Evolutionary conservation across 2,329 filamentous ascomycete genomes (phyloP).

Genomic region (Xylaria sp.): DNA sequence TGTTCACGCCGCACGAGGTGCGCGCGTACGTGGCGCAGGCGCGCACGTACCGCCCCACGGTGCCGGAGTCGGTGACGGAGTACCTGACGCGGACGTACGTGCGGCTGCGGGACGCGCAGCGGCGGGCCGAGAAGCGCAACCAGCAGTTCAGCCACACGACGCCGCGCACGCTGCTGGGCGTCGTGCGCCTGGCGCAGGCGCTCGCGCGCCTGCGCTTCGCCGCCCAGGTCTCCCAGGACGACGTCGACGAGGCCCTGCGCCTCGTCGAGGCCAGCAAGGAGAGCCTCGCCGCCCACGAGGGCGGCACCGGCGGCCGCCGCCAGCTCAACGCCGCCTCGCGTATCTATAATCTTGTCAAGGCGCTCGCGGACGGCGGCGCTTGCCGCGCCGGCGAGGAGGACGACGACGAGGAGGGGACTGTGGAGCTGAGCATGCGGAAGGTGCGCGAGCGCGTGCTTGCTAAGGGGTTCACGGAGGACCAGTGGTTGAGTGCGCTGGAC

Average conservation of each 20-base stretch:
- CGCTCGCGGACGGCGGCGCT: conserved; percentile 82
- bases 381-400: conserved; percentile 72
- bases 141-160: conserved; percentile 94
- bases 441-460: conserved; percentile 91
- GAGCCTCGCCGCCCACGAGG: conserved; percentile 74
- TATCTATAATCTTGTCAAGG: conserved; percentile 94
- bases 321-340: conserved; percentile 82
- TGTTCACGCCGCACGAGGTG: conserved; percentile 91
- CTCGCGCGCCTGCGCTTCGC: conserved; percentile 90
- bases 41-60: conserved; percentile 82
- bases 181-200: conserved; percentile 91
- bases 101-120: conserved; percentile 87
- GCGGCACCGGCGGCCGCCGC: conserved; percentile 53
- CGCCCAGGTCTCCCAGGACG: conserved; percentile 81
- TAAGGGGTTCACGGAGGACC: conserved; percentile 95
- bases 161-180: conserved; percentile 87
- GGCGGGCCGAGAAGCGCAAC: conserved; percentile 86
- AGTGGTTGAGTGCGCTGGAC: conserved; percentile 82
- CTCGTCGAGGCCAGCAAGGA: conserved; percentile 94
- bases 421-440: conserved; percentile 82
- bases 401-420: conserved; percentile 52
- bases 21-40: conserved; percentile 95
- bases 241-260: conserved; percentile 92
- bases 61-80: conserved; percentile 84
- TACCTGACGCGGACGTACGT: conserved; percentile 98